A percentile compares a stretch with the other conserved stretches of the same genome.
Conservation (phyloP, 805 yeast genomes). For the Candida quercuum region DNA sequence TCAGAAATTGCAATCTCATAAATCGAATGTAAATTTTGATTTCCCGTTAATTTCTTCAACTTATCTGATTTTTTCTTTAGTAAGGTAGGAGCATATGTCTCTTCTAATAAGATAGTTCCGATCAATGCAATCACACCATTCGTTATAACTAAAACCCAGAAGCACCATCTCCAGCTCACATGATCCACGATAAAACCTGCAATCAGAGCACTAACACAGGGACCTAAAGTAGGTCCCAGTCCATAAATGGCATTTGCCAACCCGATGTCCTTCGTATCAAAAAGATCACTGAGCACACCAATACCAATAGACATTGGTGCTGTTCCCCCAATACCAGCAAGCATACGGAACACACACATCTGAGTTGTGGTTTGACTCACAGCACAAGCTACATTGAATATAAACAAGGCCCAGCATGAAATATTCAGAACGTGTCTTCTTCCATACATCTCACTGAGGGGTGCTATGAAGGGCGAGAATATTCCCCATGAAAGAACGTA, state of each 20-base stretch:
- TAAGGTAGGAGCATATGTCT: slow-evolving; percentile 55
- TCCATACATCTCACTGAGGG: slow-evolving; percentile 56
- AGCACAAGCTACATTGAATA: slow-evolving; percentile 56
- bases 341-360: slow-evolving; percentile 51
- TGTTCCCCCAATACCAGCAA: slow-evolving; percentile 63
- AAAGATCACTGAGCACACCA: slow-evolving; percentile 61
- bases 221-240: slow-evolving; percentile 49
- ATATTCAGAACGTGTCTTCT: slow-evolving; percentile 44
- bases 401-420: slow-evolving; percentile 42
- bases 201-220: slow-evolving; percentile 52
- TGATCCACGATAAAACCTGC: slow-evolving; percentile 52
- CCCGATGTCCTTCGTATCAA: slow-evolving; percentile 44
- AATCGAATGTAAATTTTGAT: slow-evolving; percentile 49
- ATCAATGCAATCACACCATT: slow-evolving; percentile 43
- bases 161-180: slow-evolving; percentile 58
- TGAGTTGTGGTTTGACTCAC: slow-evolving; percentile 48
- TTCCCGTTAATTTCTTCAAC: slow-evolving; percentile 50
- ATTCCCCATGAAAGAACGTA: slow-evolving; percentile 62
- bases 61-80: slow-evolving; percentile 39
- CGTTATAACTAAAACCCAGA: slow-evolving; percentile 49
- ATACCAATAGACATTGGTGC: slow-evolving; percentile 68
- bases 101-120: slow-evolving; percentile 43
- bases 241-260: slow-evolving; percentile 52
- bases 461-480: slow-evolving; percentile 59
- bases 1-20: slow-evolving; percentile 54